Percentiles rank a stretch among this genome's conserved stretches.
These are phyloP conservation scores for Aureobasidium sp. DNA, from an alignment of 2,329 filamentous ascomycete species.

Conservation along the genomic window DNA sequence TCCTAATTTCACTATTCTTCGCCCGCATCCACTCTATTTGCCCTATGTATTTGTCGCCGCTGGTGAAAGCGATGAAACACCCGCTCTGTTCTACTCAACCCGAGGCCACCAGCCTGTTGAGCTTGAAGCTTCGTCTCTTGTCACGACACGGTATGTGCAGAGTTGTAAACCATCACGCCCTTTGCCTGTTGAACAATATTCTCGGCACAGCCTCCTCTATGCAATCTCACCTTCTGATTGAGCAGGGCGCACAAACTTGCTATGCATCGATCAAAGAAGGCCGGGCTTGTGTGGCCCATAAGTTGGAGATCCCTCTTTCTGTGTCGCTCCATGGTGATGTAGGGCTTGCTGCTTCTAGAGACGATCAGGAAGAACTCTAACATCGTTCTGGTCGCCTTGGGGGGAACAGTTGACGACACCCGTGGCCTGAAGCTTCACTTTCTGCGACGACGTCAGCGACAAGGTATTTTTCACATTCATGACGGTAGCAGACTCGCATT, in stretches of 20 bases:
- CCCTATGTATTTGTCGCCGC: not conserved
- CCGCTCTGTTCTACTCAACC: not conserved
- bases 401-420: not conserved
- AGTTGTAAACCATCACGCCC: not conserved
- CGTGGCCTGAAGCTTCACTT: not conserved
- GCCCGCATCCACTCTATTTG: not conserved
- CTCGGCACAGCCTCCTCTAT: not conserved
- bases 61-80: not conserved
- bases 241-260: not conserved
- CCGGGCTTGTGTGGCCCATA: not conserved
- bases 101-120: not conserved
- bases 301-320: not conserved
- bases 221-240: not conserved
- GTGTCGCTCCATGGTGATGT: too few relatives aligned
- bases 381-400: not conserved
- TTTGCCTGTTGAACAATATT: not conserved
- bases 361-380: not conserved
- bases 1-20: constrained; percentile 2
- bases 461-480: not conserved
- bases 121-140: not conserved
- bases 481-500: not conserved
- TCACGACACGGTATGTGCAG: not conserved
- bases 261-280: not conserved
- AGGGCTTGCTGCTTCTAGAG: not conserved
- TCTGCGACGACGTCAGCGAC: not conserved